Conservation (phyloP, 257 asterid genomes). For the Forsythia suspensa region DNA sequence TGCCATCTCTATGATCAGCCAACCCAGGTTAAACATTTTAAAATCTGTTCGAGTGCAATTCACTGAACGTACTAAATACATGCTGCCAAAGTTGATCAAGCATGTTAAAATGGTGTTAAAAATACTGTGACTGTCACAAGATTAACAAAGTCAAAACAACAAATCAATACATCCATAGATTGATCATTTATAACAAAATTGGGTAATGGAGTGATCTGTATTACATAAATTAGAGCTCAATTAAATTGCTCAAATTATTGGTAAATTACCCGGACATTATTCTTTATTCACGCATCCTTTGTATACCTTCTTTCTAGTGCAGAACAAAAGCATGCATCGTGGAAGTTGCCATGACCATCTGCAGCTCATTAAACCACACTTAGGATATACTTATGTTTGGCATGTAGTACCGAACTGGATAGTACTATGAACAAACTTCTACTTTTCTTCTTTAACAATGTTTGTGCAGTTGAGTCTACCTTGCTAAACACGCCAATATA, state of each 20-base stretch:
- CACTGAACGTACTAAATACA: too few species aligned
- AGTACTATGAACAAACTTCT: neutral
- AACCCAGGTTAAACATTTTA: neutral
- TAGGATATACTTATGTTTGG: too few species aligned
- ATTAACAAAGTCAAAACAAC: too few species aligned
- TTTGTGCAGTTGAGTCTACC: neutral
- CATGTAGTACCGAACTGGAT: too few species aligned
- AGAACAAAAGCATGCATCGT: neutral
- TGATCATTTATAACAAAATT: too few species aligned
- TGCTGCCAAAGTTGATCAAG: neutral
- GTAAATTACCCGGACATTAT: neutral
- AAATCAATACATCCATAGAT: neutral
- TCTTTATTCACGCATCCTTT: neutral
- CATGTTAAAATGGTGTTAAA: neutral
- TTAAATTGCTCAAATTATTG: neutral
- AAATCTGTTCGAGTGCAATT: too few species aligned
- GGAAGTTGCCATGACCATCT: neutral
- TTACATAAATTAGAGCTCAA: neutral
- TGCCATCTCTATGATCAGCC: neutral
- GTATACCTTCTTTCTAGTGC: neutral
- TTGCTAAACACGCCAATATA: neutral
- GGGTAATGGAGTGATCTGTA: neutral
- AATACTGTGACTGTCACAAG: too few species aligned
- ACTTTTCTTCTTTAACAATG: neutral
- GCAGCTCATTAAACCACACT: neutral